Conservation (phyloP, 768 basidiomycete genomes). For the Kwoniella sp. region DNA sequence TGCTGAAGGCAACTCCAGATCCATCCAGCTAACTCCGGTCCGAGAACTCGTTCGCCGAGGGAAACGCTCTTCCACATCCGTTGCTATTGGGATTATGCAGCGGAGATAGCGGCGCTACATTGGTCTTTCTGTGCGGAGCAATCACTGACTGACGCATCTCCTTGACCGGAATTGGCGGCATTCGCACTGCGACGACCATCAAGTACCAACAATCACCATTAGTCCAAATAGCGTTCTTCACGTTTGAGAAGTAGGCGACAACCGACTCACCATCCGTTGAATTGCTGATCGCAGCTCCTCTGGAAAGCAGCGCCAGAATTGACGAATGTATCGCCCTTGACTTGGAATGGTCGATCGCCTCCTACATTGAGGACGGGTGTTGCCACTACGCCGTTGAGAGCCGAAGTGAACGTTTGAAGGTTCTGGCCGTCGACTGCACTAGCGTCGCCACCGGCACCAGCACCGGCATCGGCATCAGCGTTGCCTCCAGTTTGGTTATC, state of each 20-base stretch:
- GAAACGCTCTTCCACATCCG: too few species aligned
- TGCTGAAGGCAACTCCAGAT: too few species aligned
- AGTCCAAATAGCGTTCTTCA: too few species aligned
- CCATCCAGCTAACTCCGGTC: too few species aligned
- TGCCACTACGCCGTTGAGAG: slow-evolving; percentile 32
- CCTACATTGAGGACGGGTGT: slow-evolving; percentile 23
- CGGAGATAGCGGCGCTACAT: slow-evolving; percentile 7
- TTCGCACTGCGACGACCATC: slow-evolving; percentile 20
- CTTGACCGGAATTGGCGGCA: slow-evolving; percentile 28
- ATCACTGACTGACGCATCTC: slow-evolving; percentile 25
- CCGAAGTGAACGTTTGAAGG: slow-evolving; percentile 63
- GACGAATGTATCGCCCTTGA: slow-evolving; percentile 61
- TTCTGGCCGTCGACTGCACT: slow-evolving; percentile 47
- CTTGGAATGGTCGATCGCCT: slow-evolving; percentile 57
- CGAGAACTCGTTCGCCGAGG: too few species aligned
- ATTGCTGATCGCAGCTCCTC: slow-evolving; percentile 65
- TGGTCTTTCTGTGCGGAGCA: slow-evolving; percentile 29
- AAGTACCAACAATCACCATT: too few species aligned
- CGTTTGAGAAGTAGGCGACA: too few species aligned
- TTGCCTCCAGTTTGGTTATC: too few species aligned
- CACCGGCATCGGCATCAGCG: slow-evolving; percentile 15
- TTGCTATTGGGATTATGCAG: too few species aligned
- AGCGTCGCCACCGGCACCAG: slow-evolving; percentile 3
- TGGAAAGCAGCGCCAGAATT: slow-evolving; percentile 61
- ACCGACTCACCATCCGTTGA: slow-evolving; percentile 60